A percentile compares a stretch with the other conserved stretches of the same genome.
Evolutionary conservation across 2,329 filamentous ascomycete genomes (phyloP).

Genomic region (Diaporthe caulivora): DNA sequence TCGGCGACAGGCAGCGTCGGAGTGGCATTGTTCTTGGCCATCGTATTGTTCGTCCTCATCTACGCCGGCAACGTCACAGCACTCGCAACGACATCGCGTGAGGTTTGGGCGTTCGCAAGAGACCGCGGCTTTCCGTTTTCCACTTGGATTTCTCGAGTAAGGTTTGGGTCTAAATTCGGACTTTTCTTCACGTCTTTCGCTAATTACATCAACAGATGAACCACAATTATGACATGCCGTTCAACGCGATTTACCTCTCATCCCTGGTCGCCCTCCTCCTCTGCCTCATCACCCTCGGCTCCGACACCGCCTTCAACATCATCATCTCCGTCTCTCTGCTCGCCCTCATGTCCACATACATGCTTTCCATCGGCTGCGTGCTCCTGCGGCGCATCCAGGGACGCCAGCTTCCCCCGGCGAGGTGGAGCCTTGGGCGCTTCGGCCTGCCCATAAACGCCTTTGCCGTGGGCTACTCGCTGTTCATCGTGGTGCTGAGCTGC

Average conservation of each 20-base stretch:
- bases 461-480: conserved; percentile 42
- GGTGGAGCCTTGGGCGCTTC: conserved; percentile 53
- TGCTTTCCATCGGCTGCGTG: conserved; percentile 49
- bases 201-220: conserved; percentile 23
- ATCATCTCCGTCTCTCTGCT: conserved; percentile 50
- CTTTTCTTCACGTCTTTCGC: background rate
- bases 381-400: conserved; percentile 50
- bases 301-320: conserved; percentile 50
- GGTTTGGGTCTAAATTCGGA: accelerated
- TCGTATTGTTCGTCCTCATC: conserved; percentile 31
- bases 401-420: conserved; percentile 49
- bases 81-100: conserved; percentile 36
- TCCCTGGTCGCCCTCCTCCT: conserved; percentile 47
- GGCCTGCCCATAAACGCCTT: conserved; percentile 54
- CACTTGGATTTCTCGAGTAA: conserved; percentile 34
- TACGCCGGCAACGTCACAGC: conserved; percentile 35
- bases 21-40: conserved; percentile 33
- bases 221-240: conserved; percentile 45
- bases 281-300: conserved; percentile 51
- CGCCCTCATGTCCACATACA: conserved; percentile 50
- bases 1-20: conserved; percentile 30
- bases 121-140: conserved; percentile 36
- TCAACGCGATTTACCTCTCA: conserved; percentile 49
- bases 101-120: conserved; percentile 37
- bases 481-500: conserved; percentile 42